phyloP scores from a whole-genome alignment of 345 rosid species.

The Linum usitatissimum region DNA sequence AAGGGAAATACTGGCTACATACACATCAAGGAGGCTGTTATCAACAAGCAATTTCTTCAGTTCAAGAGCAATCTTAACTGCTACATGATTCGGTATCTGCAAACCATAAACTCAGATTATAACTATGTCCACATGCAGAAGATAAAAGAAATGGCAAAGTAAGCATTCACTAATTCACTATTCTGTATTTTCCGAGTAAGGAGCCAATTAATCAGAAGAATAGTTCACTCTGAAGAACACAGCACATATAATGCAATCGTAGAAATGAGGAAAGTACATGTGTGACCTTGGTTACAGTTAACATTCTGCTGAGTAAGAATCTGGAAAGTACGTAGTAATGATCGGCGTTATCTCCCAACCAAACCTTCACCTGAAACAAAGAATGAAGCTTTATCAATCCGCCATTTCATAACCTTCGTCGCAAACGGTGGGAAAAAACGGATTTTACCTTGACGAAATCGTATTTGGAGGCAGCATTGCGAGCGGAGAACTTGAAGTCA shows the following conservation, averaged over 20 bases:
- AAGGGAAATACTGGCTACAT: constrained; percentile 19
- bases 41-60: constrained; percentile 92
- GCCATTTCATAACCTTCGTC: neutral
- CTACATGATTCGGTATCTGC: constrained; percentile 95
- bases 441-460: neutral
- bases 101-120: constrained; percentile 12
- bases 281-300: constrained; percentile 89
- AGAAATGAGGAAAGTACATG: neutral
- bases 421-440: neutral
- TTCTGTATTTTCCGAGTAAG: constrained; percentile 1
- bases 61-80: constrained; percentile 88
- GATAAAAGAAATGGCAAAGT: constrained; percentile 20
- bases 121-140: neutral
- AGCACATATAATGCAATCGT: neutral
- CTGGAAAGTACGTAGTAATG: constrained; percentile 94
- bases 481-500: neutral
- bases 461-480: constrained; percentile 4
- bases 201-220: neutral
- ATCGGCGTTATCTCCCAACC: constrained; percentile 94
- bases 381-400: neutral
- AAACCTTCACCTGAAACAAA: constrained; percentile 36
- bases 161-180: no score
- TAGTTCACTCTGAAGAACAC: neutral
- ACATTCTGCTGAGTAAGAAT: constrained; percentile 85
- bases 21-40: constrained; percentile 98